These are phyloP conservation scores for Scutellaria minor DNA, from an alignment of 257 asterid genomes.

Conservation along the genomic window DNA sequence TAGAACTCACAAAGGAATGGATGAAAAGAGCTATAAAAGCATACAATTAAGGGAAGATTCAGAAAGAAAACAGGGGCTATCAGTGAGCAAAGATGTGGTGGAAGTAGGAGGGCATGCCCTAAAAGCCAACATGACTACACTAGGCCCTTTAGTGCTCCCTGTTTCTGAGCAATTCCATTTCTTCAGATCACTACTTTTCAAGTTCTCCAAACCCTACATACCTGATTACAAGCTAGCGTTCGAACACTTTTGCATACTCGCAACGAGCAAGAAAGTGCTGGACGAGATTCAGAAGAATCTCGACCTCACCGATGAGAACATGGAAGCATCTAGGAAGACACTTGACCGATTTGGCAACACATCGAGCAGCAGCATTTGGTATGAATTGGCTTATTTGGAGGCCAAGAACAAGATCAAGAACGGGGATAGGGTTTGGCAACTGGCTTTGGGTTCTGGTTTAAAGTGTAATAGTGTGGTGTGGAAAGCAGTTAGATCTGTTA, in stretches of 20 bases:
- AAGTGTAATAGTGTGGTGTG: conserved; percentile 80
- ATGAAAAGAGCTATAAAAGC: conserved; percentile 54
- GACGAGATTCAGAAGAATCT: conserved; percentile 68
- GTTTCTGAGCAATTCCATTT: conserved; percentile 67
- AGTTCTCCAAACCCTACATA: conserved; percentile 57
- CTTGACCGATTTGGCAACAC: conserved; percentile 80
- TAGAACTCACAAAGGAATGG: conserved; percentile 66
- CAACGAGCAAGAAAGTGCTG: conserved; percentile 61
- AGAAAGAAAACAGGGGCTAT: conserved; percentile 59
- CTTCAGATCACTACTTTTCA: conserved; percentile 54
- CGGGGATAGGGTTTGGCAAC: conserved; percentile 71
- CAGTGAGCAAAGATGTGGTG: conserved; percentile 55
- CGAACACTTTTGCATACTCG: conserved; percentile 67
- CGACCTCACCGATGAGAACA: conserved; percentile 63
- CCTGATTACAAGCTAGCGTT: conserved; percentile 68
- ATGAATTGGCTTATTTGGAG: conserved; percentile 71
- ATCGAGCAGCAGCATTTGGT: conserved; percentile 84
- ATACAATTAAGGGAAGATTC: conserved; percentile 63
- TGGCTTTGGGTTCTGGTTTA: conserved; percentile 76
- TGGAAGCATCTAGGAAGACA: conserved; percentile 80
- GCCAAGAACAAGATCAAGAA: conserved; percentile 49
- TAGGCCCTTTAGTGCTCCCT: conserved; percentile 72
- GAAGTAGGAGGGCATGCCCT: conserved; percentile 74
- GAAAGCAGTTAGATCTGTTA: conserved; percentile 52
- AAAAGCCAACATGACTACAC: conserved; percentile 69